Evolutionary conservation across 805 yeast genomes (phyloP).

Genomic region (Schwanniomyces sp.): DNA sequence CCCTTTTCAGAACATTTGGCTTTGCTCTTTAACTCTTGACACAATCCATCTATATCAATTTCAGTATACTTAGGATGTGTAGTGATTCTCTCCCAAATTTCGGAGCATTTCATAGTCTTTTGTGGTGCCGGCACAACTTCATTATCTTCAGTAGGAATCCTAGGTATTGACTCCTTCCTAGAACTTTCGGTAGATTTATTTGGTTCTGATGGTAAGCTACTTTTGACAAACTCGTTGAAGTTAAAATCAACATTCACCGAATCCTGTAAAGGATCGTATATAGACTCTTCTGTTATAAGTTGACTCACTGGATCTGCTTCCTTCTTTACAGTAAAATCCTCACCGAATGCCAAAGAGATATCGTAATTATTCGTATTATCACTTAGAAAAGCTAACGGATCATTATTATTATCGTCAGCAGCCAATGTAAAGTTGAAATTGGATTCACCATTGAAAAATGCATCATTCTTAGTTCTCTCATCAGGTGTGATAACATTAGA

Average conservation of each 20-base stretch:
- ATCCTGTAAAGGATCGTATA: conserved; percentile 52
- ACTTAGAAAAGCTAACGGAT: conserved; percentile 48
- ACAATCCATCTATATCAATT: conserved; percentile 90
- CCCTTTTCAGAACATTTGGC: conserved; percentile 96
- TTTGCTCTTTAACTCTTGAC: conserved; percentile 83
- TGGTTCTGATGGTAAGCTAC: conserved; percentile 25
- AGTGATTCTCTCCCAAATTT: conserved; percentile 94
- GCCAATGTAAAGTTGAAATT: conserved; percentile 11
- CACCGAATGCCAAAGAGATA: conserved; percentile 51
- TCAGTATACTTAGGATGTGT: conserved; percentile 92
- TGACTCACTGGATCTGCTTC: conserved; percentile 38
- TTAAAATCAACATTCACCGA: conserved; percentile 29
- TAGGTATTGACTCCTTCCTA: neutral
- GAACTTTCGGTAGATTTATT: conserved; percentile 11
- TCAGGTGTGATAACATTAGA: conserved; percentile 18
- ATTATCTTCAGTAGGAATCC: conserved; percentile 18
- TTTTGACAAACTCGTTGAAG: conserved; percentile 38
- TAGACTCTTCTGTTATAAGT: conserved; percentile 55
- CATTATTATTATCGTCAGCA: conserved; percentile 18
- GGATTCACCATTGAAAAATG: conserved; percentile 12
- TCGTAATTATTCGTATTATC: conserved; percentile 47
- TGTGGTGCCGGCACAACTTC: conserved; percentile 72
- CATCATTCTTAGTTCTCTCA: conserved; percentile 12
- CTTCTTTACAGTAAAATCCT: conserved; percentile 11
- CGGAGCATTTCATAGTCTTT: conserved; percentile 67